Evolutionary conservation across 768 basidiomycete genomes (phyloP).

Genomic region (Mycena vitilis): DNA sequence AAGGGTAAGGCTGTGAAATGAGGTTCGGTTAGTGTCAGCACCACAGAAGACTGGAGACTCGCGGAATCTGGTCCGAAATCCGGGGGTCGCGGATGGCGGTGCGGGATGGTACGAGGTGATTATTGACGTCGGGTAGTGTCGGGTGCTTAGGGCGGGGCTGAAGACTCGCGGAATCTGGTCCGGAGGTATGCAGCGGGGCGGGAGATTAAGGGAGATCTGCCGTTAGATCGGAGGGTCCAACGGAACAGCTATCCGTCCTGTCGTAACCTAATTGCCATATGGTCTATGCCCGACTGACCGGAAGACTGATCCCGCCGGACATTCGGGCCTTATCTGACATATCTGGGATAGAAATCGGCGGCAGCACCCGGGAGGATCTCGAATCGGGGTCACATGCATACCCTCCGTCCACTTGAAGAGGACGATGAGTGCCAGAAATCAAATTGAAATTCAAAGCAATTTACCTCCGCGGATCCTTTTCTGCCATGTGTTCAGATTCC

Average conservation of each 20-base stretch:
- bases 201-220: not conserved
- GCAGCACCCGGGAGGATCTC: too few species aligned
- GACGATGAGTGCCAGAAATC: not conserved
- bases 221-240: not conserved
- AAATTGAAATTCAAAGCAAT: not conserved
- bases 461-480: conserved; percentile 9
- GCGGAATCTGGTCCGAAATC: not conserved
- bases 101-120: not conserved
- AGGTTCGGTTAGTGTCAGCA: too few species aligned
- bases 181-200: not conserved
- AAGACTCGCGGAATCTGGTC: not conserved
- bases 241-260: conserved; percentile 13
- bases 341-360: not conserved
- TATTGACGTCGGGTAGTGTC: not conserved
- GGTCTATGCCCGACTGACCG: not conserved
- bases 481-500: not conserved
- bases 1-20: too few species aligned
- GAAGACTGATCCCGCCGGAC: not conserved
- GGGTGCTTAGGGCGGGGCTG: not conserved
- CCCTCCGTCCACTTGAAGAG: not conserved
- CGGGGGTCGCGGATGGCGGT: too few species aligned
- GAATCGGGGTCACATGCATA: conserved; percentile 7
- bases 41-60: not conserved
- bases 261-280: conserved; percentile 17
- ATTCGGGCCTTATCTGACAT: conserved; percentile 10